phyloP scores from a whole-genome alignment of 345 rosid species.

The Brassica juncea region DNA sequence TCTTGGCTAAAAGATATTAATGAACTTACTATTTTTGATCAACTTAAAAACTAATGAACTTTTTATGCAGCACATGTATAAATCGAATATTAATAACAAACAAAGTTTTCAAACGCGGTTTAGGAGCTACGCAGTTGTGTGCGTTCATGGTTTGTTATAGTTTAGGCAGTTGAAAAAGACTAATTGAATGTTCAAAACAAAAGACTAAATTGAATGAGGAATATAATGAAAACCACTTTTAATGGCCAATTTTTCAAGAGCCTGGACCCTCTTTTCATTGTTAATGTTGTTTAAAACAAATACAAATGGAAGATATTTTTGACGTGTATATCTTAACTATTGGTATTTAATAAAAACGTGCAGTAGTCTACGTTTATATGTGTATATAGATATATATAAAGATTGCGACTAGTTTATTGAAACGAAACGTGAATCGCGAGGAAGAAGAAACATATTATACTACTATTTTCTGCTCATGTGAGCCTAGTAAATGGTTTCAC shows the following conservation, averaged over 20 bases:
- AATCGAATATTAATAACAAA: neutral
- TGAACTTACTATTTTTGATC: neutral
- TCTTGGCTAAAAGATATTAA: neutral
- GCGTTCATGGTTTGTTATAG: neutral
- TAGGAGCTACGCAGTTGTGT: neutral
- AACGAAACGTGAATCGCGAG: neutral
- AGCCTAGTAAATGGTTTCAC: neutral
- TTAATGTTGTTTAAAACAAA: neutral
- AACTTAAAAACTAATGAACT: neutral
- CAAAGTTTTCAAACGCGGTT: neutral
- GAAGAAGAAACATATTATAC: neutral
- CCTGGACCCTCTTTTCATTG: neutral
- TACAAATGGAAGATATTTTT: neutral
- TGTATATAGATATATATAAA: neutral
- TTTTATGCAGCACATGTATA: neutral
- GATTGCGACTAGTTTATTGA: neutral
- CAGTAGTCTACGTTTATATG: neutral
- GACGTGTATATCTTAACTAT: neutral
- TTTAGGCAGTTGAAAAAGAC: neutral
- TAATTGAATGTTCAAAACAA: neutral
- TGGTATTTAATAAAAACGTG: neutral
- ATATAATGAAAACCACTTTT: neutral
- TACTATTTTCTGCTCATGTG: neutral
- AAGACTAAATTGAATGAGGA: neutral
- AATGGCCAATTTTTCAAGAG: neutral